phyloP scores from a whole-genome alignment of 129 eudicot genomes.

The Silybum marianum region DNA sequence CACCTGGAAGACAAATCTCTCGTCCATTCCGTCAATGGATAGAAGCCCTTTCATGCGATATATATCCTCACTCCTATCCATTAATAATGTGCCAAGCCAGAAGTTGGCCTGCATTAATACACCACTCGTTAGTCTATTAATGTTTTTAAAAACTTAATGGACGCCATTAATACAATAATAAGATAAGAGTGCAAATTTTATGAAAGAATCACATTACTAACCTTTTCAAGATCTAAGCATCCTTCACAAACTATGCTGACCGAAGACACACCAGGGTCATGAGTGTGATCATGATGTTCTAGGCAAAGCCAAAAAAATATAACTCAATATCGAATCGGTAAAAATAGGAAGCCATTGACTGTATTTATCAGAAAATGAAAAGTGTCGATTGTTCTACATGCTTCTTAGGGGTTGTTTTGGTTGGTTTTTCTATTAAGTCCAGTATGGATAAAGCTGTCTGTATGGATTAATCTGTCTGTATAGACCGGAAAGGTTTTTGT shows the following conservation, averaged over 20 bases:
- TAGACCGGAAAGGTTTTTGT: too few species aligned
- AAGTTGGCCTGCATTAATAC: conserved; percentile 72
- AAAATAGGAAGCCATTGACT: background rate
- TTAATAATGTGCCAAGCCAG: conserved; percentile 84
- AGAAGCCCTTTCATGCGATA: conserved; percentile 97
- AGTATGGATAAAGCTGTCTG: too few species aligned
- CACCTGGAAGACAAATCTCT: conserved; percentile 99
- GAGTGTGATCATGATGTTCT: conserved; percentile 97
- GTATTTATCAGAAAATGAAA: background rate
- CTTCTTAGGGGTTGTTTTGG: background rate
- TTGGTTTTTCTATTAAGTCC: too few species aligned
- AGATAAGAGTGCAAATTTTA: background rate
- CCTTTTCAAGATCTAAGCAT: conserved; percentile 88
- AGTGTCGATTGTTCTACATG: background rate
- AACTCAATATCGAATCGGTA: background rate
- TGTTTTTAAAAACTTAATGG: background rate
- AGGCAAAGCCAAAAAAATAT: conserved; percentile 23
- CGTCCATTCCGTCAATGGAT: conserved; percentile 84
- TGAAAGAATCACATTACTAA: conserved; percentile 26
- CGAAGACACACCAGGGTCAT: conserved; percentile 94
- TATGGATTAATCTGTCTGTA: too few species aligned
- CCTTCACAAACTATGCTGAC: conserved; percentile 96
- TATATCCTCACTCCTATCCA: conserved; percentile 92
- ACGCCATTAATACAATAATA: background rate
- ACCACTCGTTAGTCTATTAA: background rate